Evolutionary conservation across 805 yeast species (phyloP), one percentile per base, ranked within the genome.

Genomic region (Babjeviella inositovora): DNA sequence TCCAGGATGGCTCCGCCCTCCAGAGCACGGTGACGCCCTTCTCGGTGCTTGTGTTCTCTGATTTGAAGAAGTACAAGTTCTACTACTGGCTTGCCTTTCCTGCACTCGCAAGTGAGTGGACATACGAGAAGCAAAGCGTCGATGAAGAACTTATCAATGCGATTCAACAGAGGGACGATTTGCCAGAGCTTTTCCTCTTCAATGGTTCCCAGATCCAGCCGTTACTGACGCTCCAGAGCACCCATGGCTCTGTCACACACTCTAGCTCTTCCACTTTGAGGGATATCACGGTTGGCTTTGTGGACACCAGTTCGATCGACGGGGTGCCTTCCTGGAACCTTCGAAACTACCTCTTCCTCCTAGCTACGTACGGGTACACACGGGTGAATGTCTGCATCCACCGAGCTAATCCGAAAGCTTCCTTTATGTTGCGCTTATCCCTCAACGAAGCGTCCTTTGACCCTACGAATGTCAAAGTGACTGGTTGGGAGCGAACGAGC

Each of bases 41-140:
- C 32, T 45, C 50, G 4, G 34, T 79, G 2, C 50, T 85, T 14
- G 59, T 84, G 19, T 90, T 72, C 48, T 76, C 93, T 1, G 98
- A 90, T 45, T 59, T 90, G 41, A 90, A 90, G 44, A 81, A 77
- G 47, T 85, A 77, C 52, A 71, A 64, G 38, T 87, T 76, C 40
- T 76, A 65, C 38, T 85, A 90, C 47, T 92, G 99, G 98, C 62
- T 80, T 32, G 75, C 81, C 9, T 70, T 69, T 31, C 96, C 98
- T 0, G 49, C 65, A 2, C 43, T 81, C 16, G 55, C 56, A 18
- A 47, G 69, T 6, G 51, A 50, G 8, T 75, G 82, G 81, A 22
- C 31, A 5, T n/a, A n/a, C n/a, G n/a, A n/a, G n/a, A n/a, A n/a
- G n/a, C n/a, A 10, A 13, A 22, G 19, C n/a, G 16, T 18, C 6